Conservation (phyloP, 192 early-diverging fungal species). For the Tieghemiomyces parasiticus region DNA sequence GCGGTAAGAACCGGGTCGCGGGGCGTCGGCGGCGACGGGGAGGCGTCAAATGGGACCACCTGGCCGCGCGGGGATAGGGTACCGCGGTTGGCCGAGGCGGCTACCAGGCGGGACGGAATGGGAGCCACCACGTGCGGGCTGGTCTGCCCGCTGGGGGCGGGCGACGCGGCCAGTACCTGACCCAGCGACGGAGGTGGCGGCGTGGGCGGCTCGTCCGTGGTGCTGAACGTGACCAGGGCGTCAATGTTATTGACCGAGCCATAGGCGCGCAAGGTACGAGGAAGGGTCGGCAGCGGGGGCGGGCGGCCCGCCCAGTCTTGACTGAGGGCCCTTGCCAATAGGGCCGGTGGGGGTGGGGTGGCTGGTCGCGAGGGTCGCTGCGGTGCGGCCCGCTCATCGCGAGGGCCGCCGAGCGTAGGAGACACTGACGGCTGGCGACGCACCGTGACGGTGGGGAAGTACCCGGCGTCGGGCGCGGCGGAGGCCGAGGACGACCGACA, state of each 20-base stretch:
- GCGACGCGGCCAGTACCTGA: not conserved
- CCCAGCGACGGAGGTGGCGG: conserved; percentile 3
- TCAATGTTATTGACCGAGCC: conserved; percentile 6
- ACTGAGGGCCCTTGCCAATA: not conserved
- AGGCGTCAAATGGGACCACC: not conserved
- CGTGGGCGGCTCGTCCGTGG: not conserved
- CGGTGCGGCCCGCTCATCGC: too few relatives aligned
- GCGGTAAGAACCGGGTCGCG: conserved; percentile 16
- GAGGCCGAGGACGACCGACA: too few relatives aligned
- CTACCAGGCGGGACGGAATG: conserved; percentile 15
- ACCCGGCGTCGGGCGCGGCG: not conserved
- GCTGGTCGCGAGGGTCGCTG: not conserved
- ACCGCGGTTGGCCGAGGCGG: conserved; percentile 14
- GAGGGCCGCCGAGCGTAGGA: too few relatives aligned
- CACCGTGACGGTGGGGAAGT: not conserved
- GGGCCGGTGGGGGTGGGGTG: not conserved
- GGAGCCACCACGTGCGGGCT: conserved; percentile 16
- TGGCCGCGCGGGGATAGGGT: conserved; percentile 1
- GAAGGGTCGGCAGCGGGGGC: not conserved
- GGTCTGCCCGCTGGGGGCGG: conserved; percentile 11
- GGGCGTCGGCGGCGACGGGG: not conserved
- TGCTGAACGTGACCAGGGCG: not conserved
- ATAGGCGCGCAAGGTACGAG: not conserved
- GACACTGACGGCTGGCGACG: not conserved
- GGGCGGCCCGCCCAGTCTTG: not conserved